A percentile compares a stretch with the other conserved stretches of the same genome.
Evolutionary conservation across 345 rosid genomes (phyloP).

Genomic region (Dipteronia sinensis): DNA sequence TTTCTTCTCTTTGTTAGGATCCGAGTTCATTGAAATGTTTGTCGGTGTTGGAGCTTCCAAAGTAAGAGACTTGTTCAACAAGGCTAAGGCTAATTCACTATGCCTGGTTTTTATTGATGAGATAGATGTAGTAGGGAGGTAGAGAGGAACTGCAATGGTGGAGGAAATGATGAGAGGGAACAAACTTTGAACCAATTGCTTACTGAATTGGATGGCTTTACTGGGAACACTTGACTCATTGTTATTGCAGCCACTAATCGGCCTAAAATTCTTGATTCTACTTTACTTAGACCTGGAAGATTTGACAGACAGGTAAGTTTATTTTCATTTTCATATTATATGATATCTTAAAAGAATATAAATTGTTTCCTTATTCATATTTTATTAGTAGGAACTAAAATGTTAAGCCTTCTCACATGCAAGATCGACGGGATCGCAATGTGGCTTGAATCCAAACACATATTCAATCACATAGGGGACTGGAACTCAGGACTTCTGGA

Average conservation of each 20-base stretch:
- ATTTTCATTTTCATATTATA: too few species aligned
- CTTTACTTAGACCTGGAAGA: constrained; percentile 77
- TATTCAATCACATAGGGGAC: too few species aligned
- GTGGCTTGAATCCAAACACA: too few species aligned
- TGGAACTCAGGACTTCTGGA: too few species aligned
- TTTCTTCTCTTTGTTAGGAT: constrained; percentile 70
- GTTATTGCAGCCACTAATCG: constrained; percentile 79
- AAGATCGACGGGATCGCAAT: too few species aligned
- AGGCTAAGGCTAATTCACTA: constrained; percentile 71
- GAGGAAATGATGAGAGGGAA: constrained; percentile 87
- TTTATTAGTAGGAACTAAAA: too few species aligned
- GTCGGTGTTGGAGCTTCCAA: constrained; percentile 79
- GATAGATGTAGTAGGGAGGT: constrained; percentile 82
- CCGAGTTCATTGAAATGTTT: constrained; percentile 84
- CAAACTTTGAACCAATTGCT: constrained; percentile 81
- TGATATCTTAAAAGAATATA: too few species aligned
- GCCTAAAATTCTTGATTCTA: constrained; percentile 77
- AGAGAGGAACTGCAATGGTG: constrained; percentile 82
- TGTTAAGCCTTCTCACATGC: too few species aligned
- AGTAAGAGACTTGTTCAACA: constrained; percentile 78
- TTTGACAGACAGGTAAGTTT: constrained; percentile 88
- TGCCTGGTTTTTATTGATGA: constrained; percentile 82
- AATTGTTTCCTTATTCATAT: too few species aligned
- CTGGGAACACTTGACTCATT: constrained; percentile 65
- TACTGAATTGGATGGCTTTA: constrained; percentile 76